phyloP scores from a whole-genome alignment of 192 early-diverging fungal species.

The Diversispora eburnea region DNA sequence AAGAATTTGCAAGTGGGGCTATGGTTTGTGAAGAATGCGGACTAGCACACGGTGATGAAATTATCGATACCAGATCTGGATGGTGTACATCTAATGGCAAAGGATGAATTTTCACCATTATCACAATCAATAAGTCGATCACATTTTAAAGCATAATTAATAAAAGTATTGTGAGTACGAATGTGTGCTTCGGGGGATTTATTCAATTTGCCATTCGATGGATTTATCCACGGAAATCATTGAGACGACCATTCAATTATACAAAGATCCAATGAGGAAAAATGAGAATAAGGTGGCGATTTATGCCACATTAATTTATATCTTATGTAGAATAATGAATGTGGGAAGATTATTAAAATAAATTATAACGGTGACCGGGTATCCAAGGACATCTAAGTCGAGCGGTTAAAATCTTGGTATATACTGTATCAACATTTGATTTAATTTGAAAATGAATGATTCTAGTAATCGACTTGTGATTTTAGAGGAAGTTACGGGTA shows the following conservation, averaged over 20 bases:
- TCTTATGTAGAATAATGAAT: conserved; percentile 79
- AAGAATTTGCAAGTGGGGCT: conserved; percentile 85
- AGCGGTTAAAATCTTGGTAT: conserved; percentile 65
- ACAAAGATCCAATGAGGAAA: too few species aligned
- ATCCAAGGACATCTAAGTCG: too few species aligned
- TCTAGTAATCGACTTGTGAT: conserved; percentile 74
- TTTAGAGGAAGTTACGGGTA: conserved; percentile 57
- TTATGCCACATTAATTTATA: conserved; percentile 85
- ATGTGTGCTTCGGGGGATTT: too few species aligned
- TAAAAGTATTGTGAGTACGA: conserved; percentile 64
- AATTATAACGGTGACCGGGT: conserved; percentile 87
- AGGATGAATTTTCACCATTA: too few species aligned
- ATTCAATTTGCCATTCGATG: conserved; percentile 73
- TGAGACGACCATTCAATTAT: conserved; percentile 81
- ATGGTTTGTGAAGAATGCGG: conserved; percentile 90
- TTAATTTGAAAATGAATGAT: conserved; percentile 62
- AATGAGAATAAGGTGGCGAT: too few species aligned
- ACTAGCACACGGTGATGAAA: conserved; percentile 71
- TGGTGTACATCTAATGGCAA: conserved; percentile 66
- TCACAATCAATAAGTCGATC: conserved; percentile 51
- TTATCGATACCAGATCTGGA: conserved; percentile 91
- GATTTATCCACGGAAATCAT: conserved; percentile 64
- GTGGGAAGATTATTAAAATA: conserved; percentile 89
- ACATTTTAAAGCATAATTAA: conserved; percentile 60
- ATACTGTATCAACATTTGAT: conserved; percentile 47